phyloP scores from a whole-genome alignment of 805 yeast species.

The Nakazawaea laoshanensis region DNA sequence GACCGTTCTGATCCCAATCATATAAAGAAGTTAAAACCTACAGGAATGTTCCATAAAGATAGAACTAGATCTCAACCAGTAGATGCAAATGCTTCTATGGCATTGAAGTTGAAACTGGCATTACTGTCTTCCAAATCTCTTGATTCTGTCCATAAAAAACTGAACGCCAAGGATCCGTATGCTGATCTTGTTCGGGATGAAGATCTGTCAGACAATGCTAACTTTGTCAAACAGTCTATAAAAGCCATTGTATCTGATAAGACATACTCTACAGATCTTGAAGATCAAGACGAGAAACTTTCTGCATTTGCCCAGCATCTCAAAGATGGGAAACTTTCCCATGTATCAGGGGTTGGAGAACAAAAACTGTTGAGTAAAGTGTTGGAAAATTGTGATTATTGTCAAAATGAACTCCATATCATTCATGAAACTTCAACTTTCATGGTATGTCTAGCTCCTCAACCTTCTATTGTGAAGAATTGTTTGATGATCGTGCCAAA shows the following conservation, averaged over 20 bases:
- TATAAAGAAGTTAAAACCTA: conserved; percentile 16
- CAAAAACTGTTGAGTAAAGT: conserved; percentile 20
- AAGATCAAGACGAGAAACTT: conserved; percentile 34
- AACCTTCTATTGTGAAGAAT: conserved; percentile 27
- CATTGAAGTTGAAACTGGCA: too few relatives aligned
- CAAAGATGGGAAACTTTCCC: conserved; percentile 20
- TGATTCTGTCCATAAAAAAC: too few relatives aligned
- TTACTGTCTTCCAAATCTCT: too few relatives aligned
- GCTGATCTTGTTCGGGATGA: conserved; percentile 26
- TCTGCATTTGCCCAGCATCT: conserved; percentile 24
- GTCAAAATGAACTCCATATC: conserved; percentile 22
- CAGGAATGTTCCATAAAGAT: conserved; percentile 15
- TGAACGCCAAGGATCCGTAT: conserved; percentile 1
- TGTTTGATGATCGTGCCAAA: conserved; percentile 33
- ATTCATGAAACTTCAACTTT: conserved; percentile 24
- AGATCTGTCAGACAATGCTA: conserved; percentile 14
- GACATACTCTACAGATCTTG: conserved; percentile 28
- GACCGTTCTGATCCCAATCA: conserved; percentile 12
- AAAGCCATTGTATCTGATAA: conserved; percentile 27
- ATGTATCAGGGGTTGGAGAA: conserved; percentile 18
- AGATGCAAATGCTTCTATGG: too few relatives aligned
- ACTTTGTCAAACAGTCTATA: conserved; percentile 19
- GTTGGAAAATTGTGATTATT: conserved; percentile 27
- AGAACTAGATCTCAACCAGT: conserved; percentile 18
- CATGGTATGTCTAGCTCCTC: conserved; percentile 29